Percentiles rank a stretch among this genome's conserved stretches.
Conservation (phyloP, 192 early-diverging fungal genomes). For the Entomortierella lignicola region DNA sequence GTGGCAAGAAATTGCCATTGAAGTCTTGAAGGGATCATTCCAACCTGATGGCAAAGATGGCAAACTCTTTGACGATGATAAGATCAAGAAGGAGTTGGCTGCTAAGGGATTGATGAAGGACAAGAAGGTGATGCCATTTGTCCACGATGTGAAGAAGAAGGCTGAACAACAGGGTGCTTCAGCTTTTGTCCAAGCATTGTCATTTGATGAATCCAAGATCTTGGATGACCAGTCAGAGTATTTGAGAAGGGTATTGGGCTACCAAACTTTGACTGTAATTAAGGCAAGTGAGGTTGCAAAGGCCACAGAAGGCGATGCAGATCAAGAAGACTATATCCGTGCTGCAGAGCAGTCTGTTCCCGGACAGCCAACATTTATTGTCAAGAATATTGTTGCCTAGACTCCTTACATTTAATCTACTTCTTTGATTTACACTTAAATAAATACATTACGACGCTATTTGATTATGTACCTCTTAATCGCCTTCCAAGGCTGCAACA, state of each 20-base stretch:
- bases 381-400: constrained; percentile 62
- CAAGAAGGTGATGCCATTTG: constrained; percentile 97
- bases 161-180: constrained; percentile 71
- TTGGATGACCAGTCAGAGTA: constrained; percentile 65
- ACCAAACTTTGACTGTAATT: constrained; percentile 63
- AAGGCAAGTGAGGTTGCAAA: constrained; percentile 53
- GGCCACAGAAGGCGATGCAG: constrained; percentile 30
- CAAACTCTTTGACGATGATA: constrained; percentile 79
- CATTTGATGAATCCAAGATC: constrained; percentile 85
- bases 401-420: not conserved
- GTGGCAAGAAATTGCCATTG: constrained; percentile 88
- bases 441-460: no score
- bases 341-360: constrained; percentile 66
- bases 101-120: constrained; percentile 86
- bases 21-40: constrained; percentile 58
- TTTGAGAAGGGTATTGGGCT: constrained; percentile 70
- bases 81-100: constrained; percentile 74
- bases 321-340: constrained; percentile 61
- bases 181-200: constrained; percentile 85
- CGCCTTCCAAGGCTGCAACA: constrained; percentile 34
- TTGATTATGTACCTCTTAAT: constrained; percentile 25
- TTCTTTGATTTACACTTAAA: no score
- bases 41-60: constrained; percentile 65
- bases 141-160: constrained; percentile 89
- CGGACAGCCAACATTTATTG: constrained; percentile 64